Evolutionary conservation across 768 basidiomycete genomes (phyloP).

Genomic region (Agaricus subrufescens): DNA sequence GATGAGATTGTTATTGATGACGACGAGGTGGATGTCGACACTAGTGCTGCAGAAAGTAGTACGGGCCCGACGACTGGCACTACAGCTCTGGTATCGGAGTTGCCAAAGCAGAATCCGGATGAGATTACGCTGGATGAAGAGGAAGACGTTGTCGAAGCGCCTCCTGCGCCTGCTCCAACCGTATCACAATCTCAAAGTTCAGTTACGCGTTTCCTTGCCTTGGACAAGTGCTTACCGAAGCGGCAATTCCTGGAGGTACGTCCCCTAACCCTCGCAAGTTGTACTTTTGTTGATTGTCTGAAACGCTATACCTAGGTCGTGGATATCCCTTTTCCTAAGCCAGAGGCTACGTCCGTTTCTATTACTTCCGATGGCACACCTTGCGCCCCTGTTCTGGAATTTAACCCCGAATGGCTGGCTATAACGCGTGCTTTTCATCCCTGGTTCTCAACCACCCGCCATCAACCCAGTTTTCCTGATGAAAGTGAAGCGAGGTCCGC

Average conservation of each 20-base stretch:
- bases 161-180: slow-evolving; percentile 21
- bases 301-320: slow-evolving; percentile 46
- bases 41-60: not conserved
- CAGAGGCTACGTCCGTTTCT: slow-evolving; percentile 4
- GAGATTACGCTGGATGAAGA: slow-evolving; percentile 47
- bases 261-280: not conserved
- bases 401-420: slow-evolving; percentile 92
- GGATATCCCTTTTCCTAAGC: slow-evolving; percentile 38
- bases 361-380: not conserved
- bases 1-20: slow-evolving; percentile 47
- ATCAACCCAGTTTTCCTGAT: slow-evolving; percentile 57
- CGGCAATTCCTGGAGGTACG: slow-evolving; percentile 79
- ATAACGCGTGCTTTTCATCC: slow-evolving; percentile 85
- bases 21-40: slow-evolving; percentile 25
- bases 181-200: slow-evolving; percentile 13
- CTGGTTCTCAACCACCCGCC: slow-evolving; percentile 53
- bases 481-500: slow-evolving; percentile 44
- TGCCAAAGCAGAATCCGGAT: slow-evolving; percentile 36
- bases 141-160: slow-evolving; percentile 35
- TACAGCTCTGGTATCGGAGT: not conserved
- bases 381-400: slow-evolving; percentile 41
- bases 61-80: not conserved
- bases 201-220: slow-evolving; percentile 77
- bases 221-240: slow-evolving; percentile 82
- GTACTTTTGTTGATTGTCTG: not conserved